These are phyloP conservation scores for Leucoagaricus sp. DNA, from an alignment of 1,284 basidiomycete genomes.

Conservation along the genomic window DNA sequence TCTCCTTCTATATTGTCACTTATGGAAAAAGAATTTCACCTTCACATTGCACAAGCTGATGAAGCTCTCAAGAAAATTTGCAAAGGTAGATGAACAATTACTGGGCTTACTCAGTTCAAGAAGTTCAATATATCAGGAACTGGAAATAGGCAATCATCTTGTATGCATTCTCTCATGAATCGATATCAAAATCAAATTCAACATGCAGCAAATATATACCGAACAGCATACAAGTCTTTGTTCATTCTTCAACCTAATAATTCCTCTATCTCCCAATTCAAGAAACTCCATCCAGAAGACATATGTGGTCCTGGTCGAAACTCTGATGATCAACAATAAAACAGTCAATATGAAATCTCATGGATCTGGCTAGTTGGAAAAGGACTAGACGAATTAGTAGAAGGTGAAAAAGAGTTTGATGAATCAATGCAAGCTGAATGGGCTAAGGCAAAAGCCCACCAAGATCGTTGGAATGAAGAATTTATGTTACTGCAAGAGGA, in stretches of 20 bases:
- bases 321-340: too few species aligned
- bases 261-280: too few species aligned
- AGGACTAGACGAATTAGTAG: background rate
- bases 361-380: slow-evolving; percentile 5
- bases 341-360: background rate
- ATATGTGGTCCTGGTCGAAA: too few species aligned
- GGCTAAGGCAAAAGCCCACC: background rate
- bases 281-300: too few species aligned
- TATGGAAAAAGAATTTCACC: slow-evolving; percentile 16
- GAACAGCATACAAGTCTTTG: background rate
- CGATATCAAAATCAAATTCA: background rate
- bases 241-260: too few species aligned
- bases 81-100: slow-evolving; percentile 12
- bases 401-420: background rate
- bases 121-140: slow-evolving; percentile 14
- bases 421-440: too few species aligned
- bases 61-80: slow-evolving; percentile 21
- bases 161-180: too few species aligned
- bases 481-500: slow-evolving; percentile 2
- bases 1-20: background rate
- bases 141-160: slow-evolving; percentile 12
- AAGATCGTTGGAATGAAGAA: slow-evolving; percentile 2
- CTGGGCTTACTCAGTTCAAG: slow-evolving; percentile 20
- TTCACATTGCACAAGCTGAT: slow-evolving; percentile 22
- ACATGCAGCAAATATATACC: background rate